A percentile compares a stretch with the other conserved stretches of the same genome.
Evolutionary conservation across 768 basidiomycete genomes (phyloP).

Genomic region (Tephrocybe sp.): DNA sequence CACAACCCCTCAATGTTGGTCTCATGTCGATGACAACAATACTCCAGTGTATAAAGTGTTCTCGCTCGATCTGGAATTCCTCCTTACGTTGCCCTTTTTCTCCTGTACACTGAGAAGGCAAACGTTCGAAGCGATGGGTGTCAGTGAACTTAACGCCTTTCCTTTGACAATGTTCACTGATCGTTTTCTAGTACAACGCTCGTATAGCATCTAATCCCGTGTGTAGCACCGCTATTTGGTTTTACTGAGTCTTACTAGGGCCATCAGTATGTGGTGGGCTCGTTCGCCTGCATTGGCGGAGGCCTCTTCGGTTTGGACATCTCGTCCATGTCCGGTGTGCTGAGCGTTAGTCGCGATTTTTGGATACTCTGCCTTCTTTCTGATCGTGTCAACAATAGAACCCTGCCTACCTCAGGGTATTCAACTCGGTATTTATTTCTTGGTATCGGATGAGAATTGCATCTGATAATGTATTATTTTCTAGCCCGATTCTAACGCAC

Average conservation of each 20-base stretch:
- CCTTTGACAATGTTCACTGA: neutral
- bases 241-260: neutral
- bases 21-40: neutral
- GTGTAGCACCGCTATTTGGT: conserved; percentile 2
- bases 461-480: neutral
- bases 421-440: conserved; percentile 29
- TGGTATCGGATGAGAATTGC: neutral
- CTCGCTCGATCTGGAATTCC: neutral
- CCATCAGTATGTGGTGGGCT: conserved; percentile 69
- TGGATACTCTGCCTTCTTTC: neutral
- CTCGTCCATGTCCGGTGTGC: conserved; percentile 78
- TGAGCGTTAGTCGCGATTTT: conserved; percentile 42
- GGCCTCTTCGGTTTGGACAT: conserved; percentile 82
- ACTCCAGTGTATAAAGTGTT: conserved; percentile 8
- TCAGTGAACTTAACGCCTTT: conserved; percentile 2
- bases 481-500: conserved; percentile 47
- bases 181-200: conserved; percentile 44
- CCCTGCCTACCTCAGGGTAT: conserved; percentile 33
- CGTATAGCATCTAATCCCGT: conserved; percentile 62
- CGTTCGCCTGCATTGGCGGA: conserved; percentile 81
- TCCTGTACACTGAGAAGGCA: neutral
- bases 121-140: conserved; percentile 17
- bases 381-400: conserved; percentile 27
- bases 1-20: neutral
- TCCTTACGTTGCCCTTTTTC: neutral